Evolutionary conservation across 1,284 basidiomycete genomes (phyloP), one percentile per base, ranked within the genome.

Genomic region (Cerrena zonata): DNA sequence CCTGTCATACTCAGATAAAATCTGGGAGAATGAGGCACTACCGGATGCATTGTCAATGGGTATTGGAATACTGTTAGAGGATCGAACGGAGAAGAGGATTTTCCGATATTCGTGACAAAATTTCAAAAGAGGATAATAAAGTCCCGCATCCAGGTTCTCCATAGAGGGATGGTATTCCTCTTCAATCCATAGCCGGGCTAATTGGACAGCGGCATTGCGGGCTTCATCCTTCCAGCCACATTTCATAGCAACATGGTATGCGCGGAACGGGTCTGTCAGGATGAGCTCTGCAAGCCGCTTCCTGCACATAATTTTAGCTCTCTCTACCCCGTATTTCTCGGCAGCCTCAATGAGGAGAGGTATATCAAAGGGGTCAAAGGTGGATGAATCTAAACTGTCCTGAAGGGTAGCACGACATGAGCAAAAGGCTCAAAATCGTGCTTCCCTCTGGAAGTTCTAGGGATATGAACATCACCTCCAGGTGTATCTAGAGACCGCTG

Each of bases 201-300:
- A 23, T 11, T 30, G 18, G n/a, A 42, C 24, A n/a, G 50, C 50
- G 3, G 45, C 45, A 23, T 51, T 25, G 21, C 46, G 36, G 11
- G 50, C 50, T 41, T 51, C 50, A 12, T 47, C 36, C 5, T 21
- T 11, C 45, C 50, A 51, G 4, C 25, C n/a, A 21, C 39, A 24
- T 4, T 5, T 13, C 13, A 22, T 3, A 7, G 50, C 38, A 22
- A 22, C 19, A 41, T 7, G 18, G 42, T 25, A 26, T 47, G 46
- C 12, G 30, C 23, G 39, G 38, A 40, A 23, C n/a, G 30, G 36
- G 15, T 34, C 30, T 34, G 30, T 15, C 7, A 15, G 7, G 7
- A 15, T 34, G 30, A 7, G 30, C 15, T 34, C 15, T 15, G 7
- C 7, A 7, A 34, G 15, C 7, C 15, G 30, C 30, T 15, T 34